Conservation (phyloP, 495 filamentous ascomycete species). For the Cudoniella acicularis region DNA sequence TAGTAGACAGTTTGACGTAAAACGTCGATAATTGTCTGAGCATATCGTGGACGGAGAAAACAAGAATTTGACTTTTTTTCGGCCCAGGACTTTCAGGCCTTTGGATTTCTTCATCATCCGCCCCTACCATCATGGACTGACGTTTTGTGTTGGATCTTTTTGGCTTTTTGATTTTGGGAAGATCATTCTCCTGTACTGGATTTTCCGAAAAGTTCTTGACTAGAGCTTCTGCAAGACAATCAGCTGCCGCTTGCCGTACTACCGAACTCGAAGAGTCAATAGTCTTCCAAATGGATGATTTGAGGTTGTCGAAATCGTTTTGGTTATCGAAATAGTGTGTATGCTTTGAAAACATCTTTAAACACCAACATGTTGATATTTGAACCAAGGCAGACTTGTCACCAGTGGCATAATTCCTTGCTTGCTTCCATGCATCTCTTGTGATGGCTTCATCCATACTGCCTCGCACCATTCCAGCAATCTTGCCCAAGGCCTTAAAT, state of each 20-base stretch:
- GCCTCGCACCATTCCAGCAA: slow-evolving; percentile 63
- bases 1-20: slow-evolving; percentile 75
- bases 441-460: slow-evolving; percentile 83
- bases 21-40: slow-evolving; percentile 77
- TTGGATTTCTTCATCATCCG: slow-evolving; percentile 70
- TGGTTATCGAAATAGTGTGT: slow-evolving; percentile 84
- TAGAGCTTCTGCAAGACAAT: slow-evolving; percentile 72
- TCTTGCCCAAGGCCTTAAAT: slow-evolving; percentile 75
- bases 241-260: slow-evolving; percentile 83
- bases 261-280: slow-evolving; percentile 72
- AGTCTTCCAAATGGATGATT: slow-evolving; percentile 73
- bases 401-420: slow-evolving; percentile 65
- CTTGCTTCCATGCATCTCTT: slow-evolving; percentile 91
- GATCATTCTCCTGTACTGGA: slow-evolving; percentile 44
- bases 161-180: slow-evolving; percentile 66
- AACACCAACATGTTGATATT: slow-evolving; percentile 71
- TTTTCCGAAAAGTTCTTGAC: slow-evolving; percentile 75
- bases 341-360: slow-evolving; percentile 65
- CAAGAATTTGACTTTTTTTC: slow-evolving; percentile 67
- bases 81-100: slow-evolving; percentile 65
- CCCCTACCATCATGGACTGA: slow-evolving; percentile 59
- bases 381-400: slow-evolving; percentile 86
- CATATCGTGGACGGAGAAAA: slow-evolving; percentile 73
- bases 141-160: slow-evolving; percentile 68
- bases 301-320: slow-evolving; percentile 86